Evolutionary conservation across 2,329 filamentous ascomycete species (phyloP).

Genomic region (Arthrocladium fulminans): DNA sequence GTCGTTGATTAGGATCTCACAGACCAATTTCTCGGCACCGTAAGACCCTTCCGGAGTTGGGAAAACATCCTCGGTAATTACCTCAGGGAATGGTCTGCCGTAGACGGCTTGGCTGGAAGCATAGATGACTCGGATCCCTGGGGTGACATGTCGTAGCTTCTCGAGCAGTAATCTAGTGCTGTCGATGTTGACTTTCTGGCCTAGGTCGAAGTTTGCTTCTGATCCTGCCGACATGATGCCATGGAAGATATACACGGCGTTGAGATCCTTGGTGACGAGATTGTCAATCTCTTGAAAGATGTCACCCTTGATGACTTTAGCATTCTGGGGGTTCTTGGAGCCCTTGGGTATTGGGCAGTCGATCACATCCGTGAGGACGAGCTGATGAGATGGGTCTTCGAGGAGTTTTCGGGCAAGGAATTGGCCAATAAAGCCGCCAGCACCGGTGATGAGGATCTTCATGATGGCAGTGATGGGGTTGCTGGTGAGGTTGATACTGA

Average conservation of each 20-base stretch:
- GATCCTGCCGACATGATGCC: constrained; percentile 59
- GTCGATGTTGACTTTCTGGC: constrained; percentile 53
- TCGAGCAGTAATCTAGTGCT: constrained; percentile 49
- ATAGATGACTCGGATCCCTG: constrained; percentile 52
- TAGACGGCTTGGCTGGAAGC: constrained; percentile 56
- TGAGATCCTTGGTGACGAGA: constrained; percentile 35
- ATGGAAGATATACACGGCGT: constrained; percentile 54
- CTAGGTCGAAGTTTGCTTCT: constrained; percentile 53
- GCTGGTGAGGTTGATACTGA: not conserved
- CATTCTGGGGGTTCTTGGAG: constrained; percentile 42
- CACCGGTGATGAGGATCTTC: constrained; percentile 55
- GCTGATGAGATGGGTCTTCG: constrained; percentile 36
- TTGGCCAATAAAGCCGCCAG: constrained; percentile 57
- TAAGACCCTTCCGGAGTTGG: constrained; percentile 56
- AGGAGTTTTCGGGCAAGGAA: constrained; percentile 50
- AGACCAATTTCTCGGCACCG: constrained; percentile 55
- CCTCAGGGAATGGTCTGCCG: constrained; percentile 47
- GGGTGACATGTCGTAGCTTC: constrained; percentile 40
- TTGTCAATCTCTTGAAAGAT: constrained; percentile 38
- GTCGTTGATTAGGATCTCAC: constrained; percentile 55
- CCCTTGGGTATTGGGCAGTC: constrained; percentile 44
- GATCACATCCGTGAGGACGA: constrained; percentile 52
- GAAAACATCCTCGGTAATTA: constrained; percentile 43
- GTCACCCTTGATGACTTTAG: constrained; percentile 44
- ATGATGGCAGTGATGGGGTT: constrained; percentile 21